Evolutionary conservation across 352 stramenopile genomes (phyloP).

Genomic region (Pythium sp.): DNA sequence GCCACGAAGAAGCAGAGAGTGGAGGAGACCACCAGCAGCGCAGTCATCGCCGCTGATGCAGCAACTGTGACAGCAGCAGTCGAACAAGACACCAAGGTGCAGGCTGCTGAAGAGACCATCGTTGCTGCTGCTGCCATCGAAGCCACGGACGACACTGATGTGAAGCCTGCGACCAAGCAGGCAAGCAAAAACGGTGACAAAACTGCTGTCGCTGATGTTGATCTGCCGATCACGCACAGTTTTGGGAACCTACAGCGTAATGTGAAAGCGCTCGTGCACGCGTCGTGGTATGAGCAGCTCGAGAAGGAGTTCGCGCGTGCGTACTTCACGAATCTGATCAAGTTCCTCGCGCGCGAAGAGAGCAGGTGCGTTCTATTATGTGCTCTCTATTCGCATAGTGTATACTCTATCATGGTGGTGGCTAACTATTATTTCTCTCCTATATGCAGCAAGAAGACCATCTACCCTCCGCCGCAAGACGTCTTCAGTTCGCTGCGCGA

Average conservation of each 20-base stretch:
- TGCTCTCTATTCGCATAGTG: not conserved
- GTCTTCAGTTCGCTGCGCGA: constrained; percentile 91
- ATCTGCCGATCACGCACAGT: constrained; percentile 22
- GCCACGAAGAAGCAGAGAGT: constrained; percentile 27
- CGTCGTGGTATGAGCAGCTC: constrained; percentile 57
- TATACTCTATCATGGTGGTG: not conserved
- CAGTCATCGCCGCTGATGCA: not conserved
- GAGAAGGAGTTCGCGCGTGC: constrained; percentile 43
- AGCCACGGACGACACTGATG: not conserved
- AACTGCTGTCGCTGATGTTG: constrained; percentile 1
- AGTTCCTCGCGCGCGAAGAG: constrained; percentile 54
- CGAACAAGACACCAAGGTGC: not conserved
- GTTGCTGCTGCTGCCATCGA: not conserved
- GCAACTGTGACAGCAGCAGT: not conserved
- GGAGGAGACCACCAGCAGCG: not conserved
- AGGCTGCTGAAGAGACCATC: not conserved
- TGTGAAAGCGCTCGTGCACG: constrained; percentile 37
- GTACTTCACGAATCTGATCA: constrained; percentile 45
- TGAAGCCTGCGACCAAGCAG: not conserved
- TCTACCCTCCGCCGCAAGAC: constrained; percentile 86
- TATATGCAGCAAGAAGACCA: constrained; percentile 49
- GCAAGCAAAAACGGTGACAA: not conserved
- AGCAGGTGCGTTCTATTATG: constrained; percentile 20
- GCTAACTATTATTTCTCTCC: not conserved
- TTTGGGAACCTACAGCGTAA: constrained; percentile 39